Percentiles rank a stretch among this genome's conserved stretches.
phyloP scores from a whole-genome alignment of 2,329 filamentous ascomycete species.

The Elsinoe perseae region DNA sequence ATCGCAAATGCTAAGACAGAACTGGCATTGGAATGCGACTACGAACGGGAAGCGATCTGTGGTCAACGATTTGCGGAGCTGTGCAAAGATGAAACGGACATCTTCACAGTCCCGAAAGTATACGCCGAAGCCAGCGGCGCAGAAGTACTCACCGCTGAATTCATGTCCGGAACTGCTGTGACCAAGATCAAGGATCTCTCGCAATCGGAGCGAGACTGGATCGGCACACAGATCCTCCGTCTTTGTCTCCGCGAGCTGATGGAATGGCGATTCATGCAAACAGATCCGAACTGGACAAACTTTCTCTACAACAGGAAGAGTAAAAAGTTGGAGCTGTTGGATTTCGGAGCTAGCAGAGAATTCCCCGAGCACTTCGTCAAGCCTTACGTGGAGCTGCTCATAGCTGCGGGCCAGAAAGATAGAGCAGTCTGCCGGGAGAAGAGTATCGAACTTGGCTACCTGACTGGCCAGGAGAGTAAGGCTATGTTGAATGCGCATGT shows the following conservation, averaged over 20 bases:
- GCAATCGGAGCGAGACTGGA: constrained; percentile 87
- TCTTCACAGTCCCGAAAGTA: constrained; percentile 73
- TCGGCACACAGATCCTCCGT: constrained; percentile 85
- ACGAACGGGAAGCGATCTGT: constrained; percentile 77
- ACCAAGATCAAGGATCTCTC: constrained; percentile 66
- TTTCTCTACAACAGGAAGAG: constrained; percentile 73
- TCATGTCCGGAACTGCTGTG: constrained; percentile 77
- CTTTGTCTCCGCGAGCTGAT: constrained; percentile 88
- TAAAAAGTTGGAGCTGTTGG: constrained; percentile 72
- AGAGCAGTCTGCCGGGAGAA: constrained; percentile 54
- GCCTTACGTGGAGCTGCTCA: constrained; percentile 71
- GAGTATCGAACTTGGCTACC: constrained; percentile 74
- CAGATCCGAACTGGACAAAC: constrained; percentile 99
- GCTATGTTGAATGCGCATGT: constrained; percentile 86
- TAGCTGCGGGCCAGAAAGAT: constrained; percentile 68
- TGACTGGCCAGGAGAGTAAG: constrained; percentile 80
- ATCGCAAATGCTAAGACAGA: constrained; percentile 91
- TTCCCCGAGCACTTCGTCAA: constrained; percentile 73
- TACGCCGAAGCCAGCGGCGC: constrained; percentile 72
- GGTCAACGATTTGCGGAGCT: constrained; percentile 68
- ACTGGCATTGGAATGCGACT: constrained; percentile 95
- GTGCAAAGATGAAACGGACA: constrained; percentile 62
- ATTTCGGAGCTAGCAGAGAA: constrained; percentile 88
- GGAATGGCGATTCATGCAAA: constrained; percentile 98
- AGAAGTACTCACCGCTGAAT: constrained; percentile 87